Evolutionary conservation across 2,329 filamentous ascomycete genomes (phyloP), one percentile per base, ranked within the genome.

Genomic region (Sarocladium strictum): DNA sequence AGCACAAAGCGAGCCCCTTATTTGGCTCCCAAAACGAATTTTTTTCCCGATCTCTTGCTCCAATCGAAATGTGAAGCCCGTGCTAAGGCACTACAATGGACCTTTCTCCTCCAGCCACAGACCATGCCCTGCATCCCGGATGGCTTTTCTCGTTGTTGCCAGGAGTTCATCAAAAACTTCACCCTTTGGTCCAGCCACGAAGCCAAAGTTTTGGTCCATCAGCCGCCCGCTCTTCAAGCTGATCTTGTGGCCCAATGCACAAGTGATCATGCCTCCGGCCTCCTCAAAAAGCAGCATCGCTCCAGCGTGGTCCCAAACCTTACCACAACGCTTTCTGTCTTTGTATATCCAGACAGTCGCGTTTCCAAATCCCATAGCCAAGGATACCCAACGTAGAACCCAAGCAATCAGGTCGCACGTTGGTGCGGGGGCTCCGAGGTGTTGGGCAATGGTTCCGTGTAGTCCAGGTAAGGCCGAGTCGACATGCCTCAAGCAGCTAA

Each of bases 91-190:
- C 27, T 35, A 35, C 17, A 11, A 35, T 3, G 27, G 37, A 4
- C 24, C 27, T 29, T 19, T 24, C 17, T 51, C 19, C 17, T 53
- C 50, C 21, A 38, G 40, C 47, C 47, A 51, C 4, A 19, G 5
- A 14, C 27, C 58, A 21, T 64, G 63, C 0, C 63, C 59, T 51
- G 74, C 62, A 21, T 72, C 67, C 23, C 54, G 68, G 60, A 96
- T 73, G n/a, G 96, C 90, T 58, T 84, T 80, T 68, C 87, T 87
- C 2, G 97, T 93, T 4, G 81, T 88, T 60, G 83, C 77, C 55
- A 82, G 61, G 1, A 83, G 53, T 0, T 40, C 68, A 56, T 83
- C 79, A 6, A 76, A 52, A 11, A 51, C 24, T 14, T 51, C 27
- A 4, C 62, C 63, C 17, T 57, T 64, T 7, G 79, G 75, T 1